A percentile compares a stretch with the other conserved stretches of the same genome.
These are phyloP conservation scores for Clavariopsis aquatica DNA, from an alignment of 495 filamentous ascomycete genomes.

Conservation along the genomic window DNA sequence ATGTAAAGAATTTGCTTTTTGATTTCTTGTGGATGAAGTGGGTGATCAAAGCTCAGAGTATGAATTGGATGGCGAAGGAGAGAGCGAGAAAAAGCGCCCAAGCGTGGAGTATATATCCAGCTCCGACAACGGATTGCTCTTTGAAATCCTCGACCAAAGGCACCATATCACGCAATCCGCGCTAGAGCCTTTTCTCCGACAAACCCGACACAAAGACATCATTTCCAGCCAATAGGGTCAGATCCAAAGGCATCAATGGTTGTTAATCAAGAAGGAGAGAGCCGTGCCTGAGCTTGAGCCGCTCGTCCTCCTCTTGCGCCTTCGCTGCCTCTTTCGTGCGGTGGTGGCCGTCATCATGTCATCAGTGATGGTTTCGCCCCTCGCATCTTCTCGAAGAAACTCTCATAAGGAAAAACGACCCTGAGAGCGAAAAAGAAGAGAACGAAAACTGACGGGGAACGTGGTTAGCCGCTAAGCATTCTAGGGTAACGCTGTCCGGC, in stretches of 20 bases:
- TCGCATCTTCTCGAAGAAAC: conserved; percentile 4
- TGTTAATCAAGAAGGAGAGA: neutral
- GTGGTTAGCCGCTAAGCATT: neutral
- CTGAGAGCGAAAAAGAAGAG: neutral
- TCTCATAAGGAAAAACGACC: no score
- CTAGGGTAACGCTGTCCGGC: no score
- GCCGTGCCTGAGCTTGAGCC: neutral
- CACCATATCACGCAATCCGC: conserved; percentile 44
- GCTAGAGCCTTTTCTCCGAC: conserved; percentile 17
- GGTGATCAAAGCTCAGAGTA: conserved; percentile 1
- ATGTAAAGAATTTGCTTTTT: neutral
- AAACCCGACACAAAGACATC: conserved; percentile 22
- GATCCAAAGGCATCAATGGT: neutral
- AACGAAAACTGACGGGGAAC: neutral
- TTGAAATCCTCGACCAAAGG: conserved; percentile 38
- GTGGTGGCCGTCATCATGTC: neutral
- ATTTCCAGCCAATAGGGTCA: conserved; percentile 18
- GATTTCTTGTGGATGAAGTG: neutral
- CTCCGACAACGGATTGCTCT: conserved; percentile 26
- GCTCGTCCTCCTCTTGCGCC: neutral
- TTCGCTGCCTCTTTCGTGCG: neutral
- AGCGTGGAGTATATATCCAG: conserved; percentile 34
- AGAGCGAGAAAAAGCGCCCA: conserved; percentile 16
- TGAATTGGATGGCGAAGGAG: neutral
- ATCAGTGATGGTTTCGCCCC: neutral